Base-by-base conservation (phyloP, 2,329 filamentous ascomycete species). In the Rhynchosporium secalis region DNA sequence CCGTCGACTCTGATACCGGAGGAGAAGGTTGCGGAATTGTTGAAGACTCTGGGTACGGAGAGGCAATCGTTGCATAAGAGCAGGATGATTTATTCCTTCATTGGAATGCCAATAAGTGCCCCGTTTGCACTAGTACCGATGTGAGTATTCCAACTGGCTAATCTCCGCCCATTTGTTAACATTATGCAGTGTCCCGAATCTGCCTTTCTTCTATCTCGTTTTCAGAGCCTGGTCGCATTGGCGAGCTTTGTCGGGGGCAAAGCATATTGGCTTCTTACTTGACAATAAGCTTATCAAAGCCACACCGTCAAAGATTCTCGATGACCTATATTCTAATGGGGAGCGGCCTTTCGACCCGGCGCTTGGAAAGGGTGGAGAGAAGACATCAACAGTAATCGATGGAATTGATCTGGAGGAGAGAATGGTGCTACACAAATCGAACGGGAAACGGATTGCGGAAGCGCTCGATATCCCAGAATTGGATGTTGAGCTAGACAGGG, bases 131-230 rank as follows among this genome's bases (percentile, higher is more conserved):
- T 97, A 52, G 79, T 99, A 48, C 95, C 95, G 51, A 74, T 98
- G 92, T 96, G 84, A 77, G 91, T 80, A 52, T 55, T 8, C 6
- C 47, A n/a, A 4, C 28, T n/a, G 12, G 4, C 2, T 8, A 15
- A 12, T 33, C 20, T 31, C 13, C n/a, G n/a, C 40, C 47, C 61
- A 58, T 65, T 45, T 41, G 10, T 52, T 26, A 47, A 38, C 64
- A 31, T 6, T 20, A 28, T 28, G 7, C 28, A 96, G 91, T 65
- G 83, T 97, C 66, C 93, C 94, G 41, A 97, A 99, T 74, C 80
- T 99, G 12, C 95, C 95, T 20, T 98, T 98, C 80, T 98, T 98
- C 80, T 99, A 98, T 76, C 84, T 98, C 46, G 86, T 85, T 20
- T 99, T 96, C 78, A 85, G 95, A 67, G 89, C 92, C 31, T 98